These are phyloP conservation scores for Clonostachys byssicola DNA, from an alignment of 2,329 filamentous ascomycete species.

Conservation along the genomic window DNA sequence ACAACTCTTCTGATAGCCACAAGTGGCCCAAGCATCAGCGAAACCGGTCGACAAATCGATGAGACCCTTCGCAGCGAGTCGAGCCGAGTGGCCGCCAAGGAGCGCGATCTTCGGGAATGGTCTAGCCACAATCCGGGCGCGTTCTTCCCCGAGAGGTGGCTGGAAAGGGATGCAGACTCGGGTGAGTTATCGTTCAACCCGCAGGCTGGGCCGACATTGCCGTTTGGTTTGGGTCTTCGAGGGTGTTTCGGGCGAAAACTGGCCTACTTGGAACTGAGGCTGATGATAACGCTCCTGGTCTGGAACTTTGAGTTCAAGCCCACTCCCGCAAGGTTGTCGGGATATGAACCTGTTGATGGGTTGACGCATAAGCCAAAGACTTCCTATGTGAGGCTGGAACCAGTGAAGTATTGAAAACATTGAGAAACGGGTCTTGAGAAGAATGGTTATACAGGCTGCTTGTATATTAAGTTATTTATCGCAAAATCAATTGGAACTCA, in stretches of 20 bases:
- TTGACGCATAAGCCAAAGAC: conserved; percentile 9
- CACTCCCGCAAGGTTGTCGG: conserved; percentile 8
- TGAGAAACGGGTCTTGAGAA: no score
- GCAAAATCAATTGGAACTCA: no score
- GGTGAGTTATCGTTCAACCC: conserved; percentile 13
- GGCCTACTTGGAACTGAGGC: conserved; percentile 17
- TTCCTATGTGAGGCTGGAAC: conserved; percentile 4
- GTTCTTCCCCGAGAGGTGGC: conserved; percentile 6
- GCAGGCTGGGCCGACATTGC: conserved; percentile 19
- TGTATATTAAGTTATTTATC: no score
- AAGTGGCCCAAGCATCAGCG: conserved; percentile 2
- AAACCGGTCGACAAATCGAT: conserved; percentile 4
- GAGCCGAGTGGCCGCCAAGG: neutral
- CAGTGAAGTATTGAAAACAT: neutral
- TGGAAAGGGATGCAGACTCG: neutral
- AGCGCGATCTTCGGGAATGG: conserved; percentile 3
- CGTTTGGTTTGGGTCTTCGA: conserved; percentile 25
- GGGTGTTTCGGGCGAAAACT: conserved; percentile 26
- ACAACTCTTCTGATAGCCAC: conserved; percentile 4
- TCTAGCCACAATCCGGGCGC: conserved; percentile 3
- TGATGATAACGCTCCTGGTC: conserved; percentile 14
- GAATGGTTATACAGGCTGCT: no score
- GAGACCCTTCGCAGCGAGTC: conserved; percentile 4
- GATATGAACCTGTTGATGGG: conserved; percentile 7
- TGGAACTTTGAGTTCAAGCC: conserved; percentile 18